phyloP scores from a whole-genome alignment of 2,329 filamentous ascomycete species.

The Fusarium irregulare region DNA sequence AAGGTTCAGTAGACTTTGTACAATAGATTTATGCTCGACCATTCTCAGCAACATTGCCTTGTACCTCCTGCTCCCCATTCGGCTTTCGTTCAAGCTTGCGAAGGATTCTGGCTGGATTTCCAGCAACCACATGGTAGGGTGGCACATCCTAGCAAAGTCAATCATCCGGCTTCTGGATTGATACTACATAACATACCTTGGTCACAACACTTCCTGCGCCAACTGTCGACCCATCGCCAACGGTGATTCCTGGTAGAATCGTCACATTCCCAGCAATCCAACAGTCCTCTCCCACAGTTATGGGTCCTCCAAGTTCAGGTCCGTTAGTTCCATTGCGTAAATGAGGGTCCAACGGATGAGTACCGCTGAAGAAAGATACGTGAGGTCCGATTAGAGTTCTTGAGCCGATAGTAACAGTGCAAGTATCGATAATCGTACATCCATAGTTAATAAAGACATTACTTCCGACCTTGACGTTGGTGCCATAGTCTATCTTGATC shows the following conservation, averaged over 20 bases:
- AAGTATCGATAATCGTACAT: conserved; percentile 81
- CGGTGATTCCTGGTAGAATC: conserved; percentile 80
- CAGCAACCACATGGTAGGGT: conserved; percentile 45
- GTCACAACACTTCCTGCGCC: conserved; percentile 88
- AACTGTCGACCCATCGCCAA: conserved; percentile 78
- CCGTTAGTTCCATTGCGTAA: conserved; percentile 79
- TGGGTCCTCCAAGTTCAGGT: conserved; percentile 78
- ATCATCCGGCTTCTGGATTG: accelerated
- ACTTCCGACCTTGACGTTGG: conserved; percentile 72
- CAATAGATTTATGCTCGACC: neutral
- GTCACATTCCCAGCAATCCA: conserved; percentile 80
- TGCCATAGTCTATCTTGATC: conserved; percentile 80
- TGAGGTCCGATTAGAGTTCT: conserved; percentile 84
- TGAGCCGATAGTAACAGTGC: conserved; percentile 77
- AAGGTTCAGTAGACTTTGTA: neutral
- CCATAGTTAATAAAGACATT: conserved; percentile 81
- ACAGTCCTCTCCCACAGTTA: conserved; percentile 82
- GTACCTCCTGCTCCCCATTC: neutral
- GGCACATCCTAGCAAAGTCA: conserved; percentile 48
- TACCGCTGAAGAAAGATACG: conserved; percentile 78
- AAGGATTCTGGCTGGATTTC: conserved; percentile 43
- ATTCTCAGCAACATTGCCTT: neutral
- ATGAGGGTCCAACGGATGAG: conserved; percentile 80
- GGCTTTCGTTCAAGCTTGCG: conserved; percentile 31
- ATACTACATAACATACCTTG: conserved; percentile 58